phyloP scores from a whole-genome alignment of 2,329 filamentous ascomycete species.

The Colletotrichum sp. region DNA sequence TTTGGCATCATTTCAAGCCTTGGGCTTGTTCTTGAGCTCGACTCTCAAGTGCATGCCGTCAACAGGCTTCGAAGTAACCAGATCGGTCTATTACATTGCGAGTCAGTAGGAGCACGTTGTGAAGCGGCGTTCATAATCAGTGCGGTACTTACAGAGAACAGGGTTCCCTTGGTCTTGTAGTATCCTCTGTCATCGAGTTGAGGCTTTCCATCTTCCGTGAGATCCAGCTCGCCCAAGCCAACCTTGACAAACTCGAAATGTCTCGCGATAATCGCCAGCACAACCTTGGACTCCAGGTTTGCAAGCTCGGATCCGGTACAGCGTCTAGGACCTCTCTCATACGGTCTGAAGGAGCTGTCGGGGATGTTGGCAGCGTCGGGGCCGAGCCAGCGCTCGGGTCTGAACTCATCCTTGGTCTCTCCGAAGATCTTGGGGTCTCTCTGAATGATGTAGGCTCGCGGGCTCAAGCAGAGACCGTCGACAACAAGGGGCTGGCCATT shows the following conservation, averaged over 20 bases:
- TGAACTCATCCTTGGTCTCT: slow-evolving; percentile 36
- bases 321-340: slow-evolving; percentile 5
- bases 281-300: slow-evolving; percentile 3
- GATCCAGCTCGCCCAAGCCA: slow-evolving; percentile 12
- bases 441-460: slow-evolving; percentile 36
- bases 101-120: background rate
- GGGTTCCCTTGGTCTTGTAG: slow-evolving; percentile 12
- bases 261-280: slow-evolving; percentile 2
- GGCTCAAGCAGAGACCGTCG: slow-evolving; percentile 38
- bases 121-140: background rate
- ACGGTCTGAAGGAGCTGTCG: slow-evolving; percentile 5
- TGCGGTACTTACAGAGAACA: background rate
- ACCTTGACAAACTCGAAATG: slow-evolving; percentile 15
- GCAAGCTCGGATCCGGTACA: slow-evolving; percentile 12
- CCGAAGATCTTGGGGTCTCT: slow-evolving; percentile 36
- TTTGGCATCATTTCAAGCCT: background rate
- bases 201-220: background rate
- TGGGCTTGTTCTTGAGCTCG: background rate
- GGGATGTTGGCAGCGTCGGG: slow-evolving; percentile 6
- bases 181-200: slow-evolving; percentile 4
- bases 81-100: background rate
- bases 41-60: slow-evolving; percentile 13
- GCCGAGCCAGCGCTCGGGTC: slow-evolving; percentile 43
- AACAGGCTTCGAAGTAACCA: slow-evolving; percentile 12
- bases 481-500: slow-evolving; percentile 30